Evolutionary conservation across 2,329 filamentous ascomycete species (phyloP), one percentile per base, ranked within the genome.

Genomic region (Delphinella strobiligena): DNA sequence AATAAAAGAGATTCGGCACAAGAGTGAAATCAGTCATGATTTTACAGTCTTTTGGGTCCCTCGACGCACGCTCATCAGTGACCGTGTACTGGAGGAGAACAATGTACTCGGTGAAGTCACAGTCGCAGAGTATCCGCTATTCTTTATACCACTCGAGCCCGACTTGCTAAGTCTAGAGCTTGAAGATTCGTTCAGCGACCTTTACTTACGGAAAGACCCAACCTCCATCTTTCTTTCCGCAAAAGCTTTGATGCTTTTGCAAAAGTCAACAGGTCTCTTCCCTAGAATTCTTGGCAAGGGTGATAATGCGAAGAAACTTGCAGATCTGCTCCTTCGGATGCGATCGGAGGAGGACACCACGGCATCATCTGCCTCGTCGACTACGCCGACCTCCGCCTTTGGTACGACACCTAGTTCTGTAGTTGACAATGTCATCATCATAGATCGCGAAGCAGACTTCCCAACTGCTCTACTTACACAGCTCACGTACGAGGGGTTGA

Each of bases 21-120:
- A 91, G 60, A 88, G 82, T 56, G 82, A 86, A 54, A 84, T 80
- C 34, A 84, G 87, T 49, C 91, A 98, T 72, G 89, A 98, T 52
- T 94, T 96, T 58, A 89, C 88, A 47, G 82, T 98, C 51, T 89
- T 95, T 58, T 96, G 91, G 84, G 83, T 93, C 31, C 89, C 93
- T 4, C 78, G 91, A 42, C 82, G 91, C 45, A 96, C 91, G 3
- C 69, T 93, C 40, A 81, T 96, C 40, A 91, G 86, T 50, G 87
- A 96, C 58, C 80, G 87, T 56, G 74, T 96, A 36, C 71, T 98
- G 30, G 91, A 98, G 61, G 87, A 94, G 55, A 82, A 85, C 30
- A 91, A 89, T 18, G 85, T 98, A 11, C 72, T 95, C 36, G 93
- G 91, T 42, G 91, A 98, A 58, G 82, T 88, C 46, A 95, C 78